phyloP scores from a whole-genome alignment of 345 rosid species.

The Carallia pectinifolia region DNA sequence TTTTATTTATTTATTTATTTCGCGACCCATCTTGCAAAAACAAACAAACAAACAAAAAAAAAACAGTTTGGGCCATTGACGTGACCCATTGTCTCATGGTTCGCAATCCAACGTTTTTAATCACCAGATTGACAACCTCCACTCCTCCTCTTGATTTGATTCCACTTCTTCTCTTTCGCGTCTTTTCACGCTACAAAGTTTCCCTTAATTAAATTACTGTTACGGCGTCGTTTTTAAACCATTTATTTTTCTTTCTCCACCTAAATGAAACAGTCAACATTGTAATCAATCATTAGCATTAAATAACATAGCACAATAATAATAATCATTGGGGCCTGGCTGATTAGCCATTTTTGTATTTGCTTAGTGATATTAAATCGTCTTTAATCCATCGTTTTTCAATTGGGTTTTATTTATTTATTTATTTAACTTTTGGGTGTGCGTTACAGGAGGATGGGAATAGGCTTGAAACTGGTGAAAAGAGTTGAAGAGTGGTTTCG shows the following conservation, averaged over 20 bases:
- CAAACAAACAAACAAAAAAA: too few relatives aligned
- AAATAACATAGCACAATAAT: neutral
- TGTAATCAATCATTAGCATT: neutral
- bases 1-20: too few relatives aligned
- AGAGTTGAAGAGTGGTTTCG: conserved; percentile 80
- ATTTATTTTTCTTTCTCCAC: too few relatives aligned
- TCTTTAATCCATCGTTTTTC: neutral
- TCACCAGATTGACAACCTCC: too few relatives aligned
- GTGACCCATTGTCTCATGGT: neutral
- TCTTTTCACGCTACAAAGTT: too few relatives aligned
- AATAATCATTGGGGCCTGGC: too few relatives aligned
- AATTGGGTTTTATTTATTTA: neutral
- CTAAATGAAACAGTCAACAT: too few relatives aligned
- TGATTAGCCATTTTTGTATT: too few relatives aligned
- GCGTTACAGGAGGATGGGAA: conserved; percentile 78
- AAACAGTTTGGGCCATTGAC: too few relatives aligned
- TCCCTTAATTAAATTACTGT: neutral
- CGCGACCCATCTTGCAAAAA: too few relatives aligned
- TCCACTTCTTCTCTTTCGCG: too few relatives aligned
- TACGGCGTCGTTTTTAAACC: neutral
- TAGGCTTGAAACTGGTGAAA: conserved; percentile 65
- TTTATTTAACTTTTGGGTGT: neutral
- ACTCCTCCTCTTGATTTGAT: too few relatives aligned
- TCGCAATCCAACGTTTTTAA: neutral
- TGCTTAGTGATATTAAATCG: neutral